These are phyloP conservation scores for Psilocybe cubensis DNA, from an alignment of 768 basidiomycete genomes.

Conservation along the genomic window DNA sequence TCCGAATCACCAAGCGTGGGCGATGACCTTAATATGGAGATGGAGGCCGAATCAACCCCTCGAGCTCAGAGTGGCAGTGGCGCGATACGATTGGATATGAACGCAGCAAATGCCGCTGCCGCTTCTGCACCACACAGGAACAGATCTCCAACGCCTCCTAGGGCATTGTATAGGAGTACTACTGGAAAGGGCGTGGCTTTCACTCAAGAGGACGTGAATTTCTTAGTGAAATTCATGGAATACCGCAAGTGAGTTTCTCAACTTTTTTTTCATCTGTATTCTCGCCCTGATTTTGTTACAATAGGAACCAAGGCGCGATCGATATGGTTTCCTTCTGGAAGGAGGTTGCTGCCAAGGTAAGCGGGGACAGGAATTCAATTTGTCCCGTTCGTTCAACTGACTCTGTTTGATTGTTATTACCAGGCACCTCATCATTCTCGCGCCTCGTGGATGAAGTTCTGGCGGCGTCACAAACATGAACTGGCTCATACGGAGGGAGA, in stretches of 20 bases:
- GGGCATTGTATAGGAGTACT: constrained; percentile 80
- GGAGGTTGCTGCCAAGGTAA: constrained; percentile 33
- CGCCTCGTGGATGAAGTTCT: constrained; percentile 95
- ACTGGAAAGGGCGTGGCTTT: constrained; percentile 92
- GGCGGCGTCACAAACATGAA: constrained; percentile 87
- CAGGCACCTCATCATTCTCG: constrained; percentile 90
- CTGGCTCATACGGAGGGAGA: constrained; percentile 66
- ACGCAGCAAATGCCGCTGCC: constrained; percentile 22
- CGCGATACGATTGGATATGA: constrained; percentile 23
- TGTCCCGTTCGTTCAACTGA: neutral
- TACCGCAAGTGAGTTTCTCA: constrained; percentile 63
- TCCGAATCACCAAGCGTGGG: constrained; percentile 47
- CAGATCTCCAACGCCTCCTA: constrained; percentile 81
- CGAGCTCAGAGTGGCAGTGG: constrained; percentile 2
- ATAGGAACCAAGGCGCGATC: constrained; percentile 44
- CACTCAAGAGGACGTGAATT: constrained; percentile 80
- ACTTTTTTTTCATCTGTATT: neutral
- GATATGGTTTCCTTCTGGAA: constrained; percentile 39
- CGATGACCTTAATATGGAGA: constrained; percentile 46
- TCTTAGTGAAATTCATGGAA: constrained; percentile 76
- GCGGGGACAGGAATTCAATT: neutral
- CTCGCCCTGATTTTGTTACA: neutral
- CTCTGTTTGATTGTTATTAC: neutral
- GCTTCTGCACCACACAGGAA: constrained; percentile 41
- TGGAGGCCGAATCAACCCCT: constrained; percentile 32